Percentiles rank a stretch among this genome's conserved stretches.
phyloP scores from a whole-genome alignment of 768 basidiomycete genomes.

The Leccinum incarnatum region DNA sequence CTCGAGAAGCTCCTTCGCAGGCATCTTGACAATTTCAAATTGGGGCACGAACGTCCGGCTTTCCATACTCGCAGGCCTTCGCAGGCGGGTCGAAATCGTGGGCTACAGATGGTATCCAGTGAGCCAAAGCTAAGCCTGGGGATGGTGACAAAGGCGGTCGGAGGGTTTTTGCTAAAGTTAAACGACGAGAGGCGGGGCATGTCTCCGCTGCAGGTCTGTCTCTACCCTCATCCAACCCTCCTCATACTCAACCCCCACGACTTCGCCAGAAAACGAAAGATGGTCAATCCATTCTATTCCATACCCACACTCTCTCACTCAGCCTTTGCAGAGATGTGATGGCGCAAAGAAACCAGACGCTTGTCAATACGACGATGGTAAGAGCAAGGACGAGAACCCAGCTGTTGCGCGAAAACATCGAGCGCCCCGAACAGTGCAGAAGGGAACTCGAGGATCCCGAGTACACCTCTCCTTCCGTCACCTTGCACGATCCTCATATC shows the following conservation, averaged over 20 bases:
- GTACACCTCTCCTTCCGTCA: conserved; percentile 63
- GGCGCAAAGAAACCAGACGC: conserved; percentile 66
- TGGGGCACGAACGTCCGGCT: too few relatives aligned
- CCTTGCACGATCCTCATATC: conserved; percentile 65
- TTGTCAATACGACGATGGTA: conserved; percentile 68
- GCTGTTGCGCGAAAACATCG: conserved; percentile 73
- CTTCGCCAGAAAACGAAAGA: conserved; percentile 60
- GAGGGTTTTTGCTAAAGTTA: too few relatives aligned
- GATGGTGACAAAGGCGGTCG: too few relatives aligned
- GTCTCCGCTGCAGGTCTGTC: conserved; percentile 66
- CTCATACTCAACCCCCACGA: conserved; percentile 12
- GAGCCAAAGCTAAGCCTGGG: too few relatives aligned
- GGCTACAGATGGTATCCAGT: too few relatives aligned
- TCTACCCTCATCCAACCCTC: background rate
- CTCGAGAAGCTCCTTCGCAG: too few relatives aligned
- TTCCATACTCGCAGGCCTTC: too few relatives aligned
- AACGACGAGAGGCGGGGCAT: conserved; percentile 35
- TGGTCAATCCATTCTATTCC: conserved; percentile 40
- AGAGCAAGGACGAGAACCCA: conserved; percentile 79
- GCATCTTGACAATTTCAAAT: too few relatives aligned
- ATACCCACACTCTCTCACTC: conserved; percentile 9
- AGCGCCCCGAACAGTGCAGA: conserved; percentile 66
- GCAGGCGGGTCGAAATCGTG: too few relatives aligned
- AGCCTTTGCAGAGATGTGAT: conserved; percentile 61
- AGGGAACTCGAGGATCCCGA: conserved; percentile 76